Base-by-base conservation (phyloP, 108 stramenopile genomes). In the Licmophora abbreviata region DNA sequence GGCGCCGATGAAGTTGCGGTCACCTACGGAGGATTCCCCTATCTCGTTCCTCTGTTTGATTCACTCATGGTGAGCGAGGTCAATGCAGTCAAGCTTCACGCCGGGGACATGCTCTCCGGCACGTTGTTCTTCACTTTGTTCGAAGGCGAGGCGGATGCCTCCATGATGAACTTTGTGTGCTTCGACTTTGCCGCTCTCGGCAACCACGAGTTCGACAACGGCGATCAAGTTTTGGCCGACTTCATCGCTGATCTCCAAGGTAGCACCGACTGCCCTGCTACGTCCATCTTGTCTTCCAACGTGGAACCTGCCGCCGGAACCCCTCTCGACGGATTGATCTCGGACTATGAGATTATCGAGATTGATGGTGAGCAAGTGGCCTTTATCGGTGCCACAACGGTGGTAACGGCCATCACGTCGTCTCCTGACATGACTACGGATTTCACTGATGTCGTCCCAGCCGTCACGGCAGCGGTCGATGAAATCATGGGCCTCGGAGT, bases 171-270 rank as follows among this genome's bases (percentile, higher is more conserved):
- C 33, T 14, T 20, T 4, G 53, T 59, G 17, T 46, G 69, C n/a
- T 74, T 74, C 37, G 77, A 79, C 41, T 72, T 58, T 24, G 54
- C 74, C 18, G 51, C 52, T 14, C 45, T 54, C 54, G 77, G 77
- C 35, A 79, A 79, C 38, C 77, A 79, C 41, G 77, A 79, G 45
- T 79, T 79, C 44, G 77, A 79, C 45, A 51, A 63, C 10, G 77
- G 77, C 29, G 72, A 79, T 57, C 53, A 29, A 4, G 26, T 18
- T 0, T 45, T 79, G 11, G 72, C 72, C 23, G 48, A 36, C 17
- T 74, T 79, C 30, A 42, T 71, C 24, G 23, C 35, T 4, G 18
- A 46, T n/a, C 6, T 46, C 1, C 45, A 21, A 14, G 15, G 18
- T 25, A 46, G 23, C 26, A 46, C 45, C 3, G 3, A n/a, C 49